Evolutionary conservation across 257 asterid species (phyloP).

Genomic region (Lavandula angustifolia): DNA sequence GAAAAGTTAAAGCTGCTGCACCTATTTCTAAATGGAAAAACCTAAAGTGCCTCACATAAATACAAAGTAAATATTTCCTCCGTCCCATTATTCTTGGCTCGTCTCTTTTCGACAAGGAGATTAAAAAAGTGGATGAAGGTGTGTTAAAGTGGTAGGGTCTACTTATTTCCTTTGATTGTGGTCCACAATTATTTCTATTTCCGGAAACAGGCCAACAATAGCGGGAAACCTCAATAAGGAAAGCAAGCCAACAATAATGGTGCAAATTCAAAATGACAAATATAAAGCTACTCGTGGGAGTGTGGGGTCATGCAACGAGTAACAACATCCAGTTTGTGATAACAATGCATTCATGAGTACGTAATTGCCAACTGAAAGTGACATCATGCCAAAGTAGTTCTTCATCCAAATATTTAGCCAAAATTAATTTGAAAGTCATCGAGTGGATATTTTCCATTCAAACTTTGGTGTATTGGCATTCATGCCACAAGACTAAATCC

Average conservation of each 20-base stretch:
- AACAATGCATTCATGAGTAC: not conserved
- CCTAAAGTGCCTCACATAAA: not conserved
- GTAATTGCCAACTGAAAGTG: not conserved
- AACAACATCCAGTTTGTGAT: constrained; percentile 12
- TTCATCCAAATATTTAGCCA: not conserved
- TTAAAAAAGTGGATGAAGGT: too few relatives aligned
- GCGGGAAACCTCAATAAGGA: too few relatives aligned
- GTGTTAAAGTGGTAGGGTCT: too few relatives aligned
- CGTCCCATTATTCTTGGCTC: too few relatives aligned
- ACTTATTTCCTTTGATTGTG: too few relatives aligned
- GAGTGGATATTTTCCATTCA: not conserved
- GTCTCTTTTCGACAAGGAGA: too few relatives aligned
- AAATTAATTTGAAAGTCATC: not conserved
- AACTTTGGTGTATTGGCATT: not conserved
- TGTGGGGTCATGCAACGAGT: not conserved
- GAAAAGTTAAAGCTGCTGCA: constrained; percentile 21
- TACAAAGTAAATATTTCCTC: not conserved
- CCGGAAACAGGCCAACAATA: too few relatives aligned
- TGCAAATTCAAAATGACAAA: constrained; percentile 14
- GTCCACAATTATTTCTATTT: too few relatives aligned
- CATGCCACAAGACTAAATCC: not conserved
- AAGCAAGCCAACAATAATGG: not conserved
- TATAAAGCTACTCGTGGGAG: not conserved
- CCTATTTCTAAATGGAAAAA: constrained; percentile 9
- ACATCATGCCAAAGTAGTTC: not conserved